A percentile compares a stretch with the other conserved stretches of the same genome.
Conservation (phyloP, 371 early-diverging fungal genomes). For the Mycotypha africana region DNA sequence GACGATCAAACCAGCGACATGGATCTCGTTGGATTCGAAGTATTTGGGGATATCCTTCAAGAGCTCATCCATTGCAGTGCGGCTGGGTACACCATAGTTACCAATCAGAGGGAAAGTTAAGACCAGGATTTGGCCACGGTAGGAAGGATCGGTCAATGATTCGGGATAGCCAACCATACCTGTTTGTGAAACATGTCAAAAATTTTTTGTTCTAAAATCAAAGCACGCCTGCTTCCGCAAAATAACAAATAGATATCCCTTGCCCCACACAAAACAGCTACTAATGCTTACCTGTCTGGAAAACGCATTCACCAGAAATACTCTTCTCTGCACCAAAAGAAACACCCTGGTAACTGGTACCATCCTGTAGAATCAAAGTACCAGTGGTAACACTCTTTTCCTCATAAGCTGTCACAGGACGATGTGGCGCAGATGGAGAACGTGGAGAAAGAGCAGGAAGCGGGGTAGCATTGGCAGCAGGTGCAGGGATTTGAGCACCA, state of each 20-base stretch:
- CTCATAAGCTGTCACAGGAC: conserved; percentile 53
- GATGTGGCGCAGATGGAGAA: conserved; percentile 41
- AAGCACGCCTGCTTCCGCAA: not conserved
- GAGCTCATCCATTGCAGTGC: conserved; percentile 63
- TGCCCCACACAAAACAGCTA: not conserved
- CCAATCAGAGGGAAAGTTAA: conserved; percentile 85
- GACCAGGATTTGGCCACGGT: conserved; percentile 92
- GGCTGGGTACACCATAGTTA: conserved; percentile 92
- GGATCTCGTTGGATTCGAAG: conserved; percentile 86
- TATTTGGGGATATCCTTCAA: conserved; percentile 78
- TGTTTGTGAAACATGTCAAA: conserved; percentile 9
- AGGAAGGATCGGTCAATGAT: conserved; percentile 95
- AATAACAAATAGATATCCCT: not conserved
- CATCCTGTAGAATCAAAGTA: conserved; percentile 80
- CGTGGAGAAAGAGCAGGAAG: conserved; percentile 33
- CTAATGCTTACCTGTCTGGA: conserved; percentile 83
- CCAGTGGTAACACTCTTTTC: conserved; percentile 53
- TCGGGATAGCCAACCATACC: conserved; percentile 80
- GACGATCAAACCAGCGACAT: conserved; percentile 85
- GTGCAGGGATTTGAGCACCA: conserved; percentile 34
- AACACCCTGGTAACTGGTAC: conserved; percentile 80
- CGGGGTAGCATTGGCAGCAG: conserved; percentile 44
- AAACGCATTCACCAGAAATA: conserved; percentile 95
- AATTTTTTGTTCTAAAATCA: not conserved
- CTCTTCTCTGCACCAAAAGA: conserved; percentile 92